Base-by-base conservation (phyloP, 768 basidiomycete species). In the Punctularia strigosozonata region DNA sequence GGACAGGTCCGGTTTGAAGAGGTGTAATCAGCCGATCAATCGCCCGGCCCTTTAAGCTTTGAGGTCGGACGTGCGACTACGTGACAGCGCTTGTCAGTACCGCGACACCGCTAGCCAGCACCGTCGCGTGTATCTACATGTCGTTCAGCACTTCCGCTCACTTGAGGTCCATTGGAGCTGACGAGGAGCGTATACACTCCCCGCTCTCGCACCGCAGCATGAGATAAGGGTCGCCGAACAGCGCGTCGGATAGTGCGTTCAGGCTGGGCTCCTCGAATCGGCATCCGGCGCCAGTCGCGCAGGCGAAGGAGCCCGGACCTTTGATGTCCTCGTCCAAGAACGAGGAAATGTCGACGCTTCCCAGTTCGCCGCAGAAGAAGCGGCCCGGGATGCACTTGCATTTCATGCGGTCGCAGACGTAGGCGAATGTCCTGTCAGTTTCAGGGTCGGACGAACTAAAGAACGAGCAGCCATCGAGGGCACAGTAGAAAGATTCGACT, bases 401-500 rank as follows among this genome's bases (percentile, higher is more conserved):
- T 50, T 82, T 70, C 40, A 99, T 80, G 42, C 77, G 75, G 32
- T 85, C 70, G 54, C 95, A 99, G 1, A 63, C 64, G 56, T 95
- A 95, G 6, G 65, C 57, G n/a, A n/a, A n/a, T 2, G 88, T 95
- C 13, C 62, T 62, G 51, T 95, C 91, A 19, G 62, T 60, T 39
- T 80, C 72, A 52, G 76, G 80, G 5, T 71, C 77, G 1, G 63
- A 50, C 25, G 64, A 52, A 38, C 60, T 41, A 4, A 54, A 52
- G 5, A 75, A 75, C 3, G 52, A 56, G 54, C 95, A 98, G 14
- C 71, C 55, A 31, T 84, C 69, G 38, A 99, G 69, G 6, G 75
- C 75, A 59, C 95, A 99, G 60, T 95, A 97, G 60, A 99, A 98
- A 0, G 89, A 92, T 56, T 99, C 94, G 40, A 89, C 72, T 49